Evolutionary conservation across 2,329 filamentous ascomycete species (phyloP).

Genomic region (Pseudogymnoascus sp.): DNA sequence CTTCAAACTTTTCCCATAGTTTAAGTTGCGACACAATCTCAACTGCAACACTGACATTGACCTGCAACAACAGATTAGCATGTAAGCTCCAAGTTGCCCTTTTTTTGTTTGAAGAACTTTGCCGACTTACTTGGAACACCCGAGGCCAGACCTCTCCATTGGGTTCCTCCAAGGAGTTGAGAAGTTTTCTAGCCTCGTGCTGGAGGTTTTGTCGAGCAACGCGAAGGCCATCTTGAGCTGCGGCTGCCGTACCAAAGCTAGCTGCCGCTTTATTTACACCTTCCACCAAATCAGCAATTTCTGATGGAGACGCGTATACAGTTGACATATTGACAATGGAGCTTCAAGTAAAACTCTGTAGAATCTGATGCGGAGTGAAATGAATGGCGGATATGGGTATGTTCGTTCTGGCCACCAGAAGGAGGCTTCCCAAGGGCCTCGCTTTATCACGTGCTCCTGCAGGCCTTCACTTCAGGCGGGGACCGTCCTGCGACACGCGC

Average conservation of each 20-base stretch:
- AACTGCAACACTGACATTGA: slow-evolving; percentile 20
- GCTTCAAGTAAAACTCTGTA: background rate
- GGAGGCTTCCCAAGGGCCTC: background rate
- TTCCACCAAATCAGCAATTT: slow-evolving; percentile 16
- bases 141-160: slow-evolving; percentile 22
- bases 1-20: slow-evolving; percentile 20
- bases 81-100: background rate
- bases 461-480: background rate
- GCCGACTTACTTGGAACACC: slow-evolving; percentile 17
- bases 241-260: slow-evolving; percentile 12
- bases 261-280: slow-evolving; percentile 16
- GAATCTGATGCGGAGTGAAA: background rate
- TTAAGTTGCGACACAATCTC: slow-evolving; percentile 18
- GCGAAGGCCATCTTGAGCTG: slow-evolving; percentile 13
- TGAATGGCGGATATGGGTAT: background rate
- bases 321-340: slow-evolving; percentile 14
- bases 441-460: background rate
- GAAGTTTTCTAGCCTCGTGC: slow-evolving; percentile 18
- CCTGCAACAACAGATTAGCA: slow-evolving; percentile 10
- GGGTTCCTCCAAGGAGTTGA: slow-evolving; percentile 20
- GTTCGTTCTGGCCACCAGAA: background rate
- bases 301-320: slow-evolving; percentile 12
- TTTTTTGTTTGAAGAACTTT: background rate
- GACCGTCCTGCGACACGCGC: background rate
- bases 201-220: slow-evolving; percentile 19